These are phyloP conservation scores for Oryza nivara DNA, from an alignment of 176 grass and related monocot species.

Conservation along the genomic window DNA sequence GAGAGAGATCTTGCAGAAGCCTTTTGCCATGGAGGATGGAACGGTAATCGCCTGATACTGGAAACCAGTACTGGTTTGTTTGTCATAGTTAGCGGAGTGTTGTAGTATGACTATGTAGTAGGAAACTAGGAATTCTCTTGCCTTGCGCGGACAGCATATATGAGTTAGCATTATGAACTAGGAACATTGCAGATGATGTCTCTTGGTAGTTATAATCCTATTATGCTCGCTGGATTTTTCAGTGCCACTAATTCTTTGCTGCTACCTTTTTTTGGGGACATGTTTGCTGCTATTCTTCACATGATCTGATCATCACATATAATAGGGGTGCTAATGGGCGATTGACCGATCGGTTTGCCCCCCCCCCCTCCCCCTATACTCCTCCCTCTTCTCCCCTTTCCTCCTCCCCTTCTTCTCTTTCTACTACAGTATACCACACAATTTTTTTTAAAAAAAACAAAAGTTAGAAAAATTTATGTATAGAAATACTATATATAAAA, in stretches of 20 bases:
- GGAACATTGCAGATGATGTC: background rate
- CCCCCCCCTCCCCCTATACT: too few species aligned
- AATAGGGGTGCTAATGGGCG: too few species aligned
- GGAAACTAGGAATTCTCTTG: background rate
- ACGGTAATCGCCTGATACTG: conserved; percentile 14
- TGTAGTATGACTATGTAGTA: conserved; percentile 10
- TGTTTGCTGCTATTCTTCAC: too few species aligned
- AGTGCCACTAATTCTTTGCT: background rate
- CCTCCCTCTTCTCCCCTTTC: too few species aligned
- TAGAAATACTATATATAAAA: too few species aligned
- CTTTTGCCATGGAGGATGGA: conserved; percentile 6
- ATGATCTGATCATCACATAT: too few species aligned
- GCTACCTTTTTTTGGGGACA: too few species aligned
- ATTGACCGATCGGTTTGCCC: too few species aligned
- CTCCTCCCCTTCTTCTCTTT: too few species aligned
- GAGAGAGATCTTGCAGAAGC: background rate
- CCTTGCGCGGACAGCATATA: conserved; percentile 20
- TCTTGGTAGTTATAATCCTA: background rate
- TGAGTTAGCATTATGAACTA: conserved; percentile 36
- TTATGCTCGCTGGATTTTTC: conserved; percentile 6
- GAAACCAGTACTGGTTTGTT: conserved; percentile 32
- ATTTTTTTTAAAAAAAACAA: too few species aligned
- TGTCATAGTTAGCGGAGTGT: conserved; percentile 3
- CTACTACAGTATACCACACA: too few species aligned
- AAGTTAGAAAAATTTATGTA: too few species aligned